Base-by-base conservation (phyloP, 371 early-diverging fungal species). In the Basidiobolus meristosporus region DNA sequence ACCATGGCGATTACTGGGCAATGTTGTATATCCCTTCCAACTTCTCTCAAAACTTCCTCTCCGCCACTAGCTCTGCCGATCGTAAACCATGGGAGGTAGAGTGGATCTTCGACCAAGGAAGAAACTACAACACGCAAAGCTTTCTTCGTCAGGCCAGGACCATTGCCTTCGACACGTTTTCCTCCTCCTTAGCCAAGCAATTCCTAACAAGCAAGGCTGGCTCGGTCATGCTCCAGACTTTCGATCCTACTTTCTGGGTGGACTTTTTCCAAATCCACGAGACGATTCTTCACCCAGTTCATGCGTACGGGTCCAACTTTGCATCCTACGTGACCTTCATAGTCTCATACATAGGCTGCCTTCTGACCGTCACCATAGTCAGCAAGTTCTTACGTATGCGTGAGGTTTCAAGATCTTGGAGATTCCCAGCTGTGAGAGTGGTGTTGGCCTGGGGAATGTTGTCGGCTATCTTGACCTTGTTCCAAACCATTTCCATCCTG, bases 21-120 rank as follows among this genome's bases (percentile, higher is more conserved):
- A 15, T 53, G 7, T 15, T 63, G 12, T 58, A 57, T 44, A 54
- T 63, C 31, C 63, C 63, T 15, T 32, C 49, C 46, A 63, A 60
- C 42, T 58, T 60, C 32, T 52, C 53, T 37, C 51, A 52, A 47
- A 53, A 54, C 44, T 51, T 56, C 20, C 46, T 60, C 31, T 41
- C 51, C 11, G 42, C 38, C 33, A 47, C 47, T 2, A 52, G 44
- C 7, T 34, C 47, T 2, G 42, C 28, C 1, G 31, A 33, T 15
- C 7, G 45, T 18, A 51, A 49, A 36, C 22, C 39, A 12, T 43
- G 51, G 5, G 44, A 43, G 15, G 46, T 51, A 40, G 52, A 55
- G 36, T 55, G 51, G 29, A 36, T 55, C 30, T 51, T 44, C 42
- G 56, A 55, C 31, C 56, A 55, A 17, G 56, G 56, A 26, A 45